Evolutionary conservation across 768 basidiomycete species (phyloP), one percentile per base, ranked within the genome.

Genomic region (Tulasnella sp.): DNA sequence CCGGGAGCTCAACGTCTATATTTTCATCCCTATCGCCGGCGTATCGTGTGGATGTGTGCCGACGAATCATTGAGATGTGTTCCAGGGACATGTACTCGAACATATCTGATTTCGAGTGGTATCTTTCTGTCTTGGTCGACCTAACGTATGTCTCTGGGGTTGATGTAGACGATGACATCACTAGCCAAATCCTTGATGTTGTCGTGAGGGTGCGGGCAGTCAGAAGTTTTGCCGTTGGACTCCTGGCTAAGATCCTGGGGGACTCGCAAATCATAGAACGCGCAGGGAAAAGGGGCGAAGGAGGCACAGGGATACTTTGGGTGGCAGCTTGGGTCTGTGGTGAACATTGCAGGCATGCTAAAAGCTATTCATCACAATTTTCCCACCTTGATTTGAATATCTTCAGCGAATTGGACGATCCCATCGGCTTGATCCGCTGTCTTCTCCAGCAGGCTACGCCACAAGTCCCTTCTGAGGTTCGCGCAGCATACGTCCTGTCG

Each of bases 311-410:
- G 67, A 80, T 95, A 8, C 74, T 96, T 1, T 91, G 88, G 80
- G 96, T 94, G 0, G 94, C 93, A 9, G 91, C 92, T 4, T 99
- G 90, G 88, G 88, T 97, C 65, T 92, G 89, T 63, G 95, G 94
- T 19, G 96, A 99, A 72, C 90, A 91, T 69, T 85, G 86, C 78
- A 77, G 82, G 94, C 93, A 65, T 69, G 85, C 75, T 8, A 27
- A 9, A 30, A 32, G 42, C 44, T 34, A 17, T 23, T 10, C 32
- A 24, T 32, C 15, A 51, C 24, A 5, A 17, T 9, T n/a, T 13
- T 66, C 65, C 19, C 30, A 58, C 64, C 15, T 63, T 56, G n/a
- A n/a, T n/a, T n/a, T n/a, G n/a, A n/a, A n/a, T n/a, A n/a, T n/a
- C n/a, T 29, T 38, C 64, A 93, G 91, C 47, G 85, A 91, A 64